Percentiles rank a stretch among this genome's conserved stretches.
These are phyloP conservation scores for Orbilia javanica DNA, from an alignment of 2,329 filamentous ascomycete species.

Conservation along the genomic window DNA sequence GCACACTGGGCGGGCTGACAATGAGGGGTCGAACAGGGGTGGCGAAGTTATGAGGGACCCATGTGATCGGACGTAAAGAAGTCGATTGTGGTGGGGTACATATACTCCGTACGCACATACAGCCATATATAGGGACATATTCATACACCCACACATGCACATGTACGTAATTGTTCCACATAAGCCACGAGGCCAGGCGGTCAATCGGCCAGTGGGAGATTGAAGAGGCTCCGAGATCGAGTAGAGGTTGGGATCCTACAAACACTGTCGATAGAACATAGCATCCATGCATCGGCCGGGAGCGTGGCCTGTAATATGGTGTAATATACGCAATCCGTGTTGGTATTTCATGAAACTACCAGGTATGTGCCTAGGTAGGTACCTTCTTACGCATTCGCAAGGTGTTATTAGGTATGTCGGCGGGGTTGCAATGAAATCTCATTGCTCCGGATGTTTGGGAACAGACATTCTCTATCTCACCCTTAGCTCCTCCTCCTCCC, in stretches of 20 bases:
- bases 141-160: slow-evolving; percentile 31
- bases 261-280: too few relatives aligned
- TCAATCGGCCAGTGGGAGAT: slow-evolving; percentile 29
- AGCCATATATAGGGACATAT: too few relatives aligned
- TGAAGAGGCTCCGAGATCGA: too few relatives aligned
- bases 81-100: not conserved
- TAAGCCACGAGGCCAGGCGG: slow-evolving; percentile 45
- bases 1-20: slow-evolving; percentile 1
- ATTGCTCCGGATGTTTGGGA: slow-evolving; percentile 29
- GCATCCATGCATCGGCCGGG: not conserved
- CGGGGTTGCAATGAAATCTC: not conserved
- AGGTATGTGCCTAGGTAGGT: too few relatives aligned
- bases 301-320: not conserved
- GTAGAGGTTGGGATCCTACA: too few relatives aligned
- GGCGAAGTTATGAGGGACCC: not conserved
- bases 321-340: not conserved
- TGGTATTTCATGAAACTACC: too few relatives aligned
- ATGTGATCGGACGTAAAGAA: slow-evolving; percentile 19
- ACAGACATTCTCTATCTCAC: not conserved
- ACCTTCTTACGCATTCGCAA: too few relatives aligned
- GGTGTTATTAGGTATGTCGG: not conserved
- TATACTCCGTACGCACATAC: slow-evolving; percentile 7
- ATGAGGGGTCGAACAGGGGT: slow-evolving; percentile 26
- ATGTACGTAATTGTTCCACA: slow-evolving; percentile 58
- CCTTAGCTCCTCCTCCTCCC: not conserved